These are phyloP conservation scores for Fonsecaea erecta DNA, from an alignment of 2,329 filamentous ascomycete species.

Conservation along the genomic window DNA sequence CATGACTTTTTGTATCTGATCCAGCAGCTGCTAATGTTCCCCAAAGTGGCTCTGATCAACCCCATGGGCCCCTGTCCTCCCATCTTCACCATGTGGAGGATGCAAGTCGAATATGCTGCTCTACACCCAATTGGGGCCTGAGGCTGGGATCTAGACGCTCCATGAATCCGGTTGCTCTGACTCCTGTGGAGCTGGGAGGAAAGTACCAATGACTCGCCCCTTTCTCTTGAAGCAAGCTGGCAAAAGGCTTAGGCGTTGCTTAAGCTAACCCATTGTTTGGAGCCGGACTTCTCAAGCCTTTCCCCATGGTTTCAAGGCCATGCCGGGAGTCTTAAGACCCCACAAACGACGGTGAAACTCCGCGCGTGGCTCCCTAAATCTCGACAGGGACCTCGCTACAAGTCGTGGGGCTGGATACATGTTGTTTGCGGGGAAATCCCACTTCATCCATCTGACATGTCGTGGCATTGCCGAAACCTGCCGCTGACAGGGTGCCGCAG, in stretches of 20 bases:
- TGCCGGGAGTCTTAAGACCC: constrained; percentile 20
- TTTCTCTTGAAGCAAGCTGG: background rate
- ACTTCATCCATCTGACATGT: constrained; percentile 9
- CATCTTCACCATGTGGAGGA: constrained; percentile 18
- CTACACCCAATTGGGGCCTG: constrained; percentile 4
- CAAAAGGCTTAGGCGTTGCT: constrained; percentile 20
- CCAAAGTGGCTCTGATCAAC: constrained; percentile 20
- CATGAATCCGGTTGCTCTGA: constrained; percentile 3
- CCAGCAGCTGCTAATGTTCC: background rate
- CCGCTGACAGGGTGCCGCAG: background rate
- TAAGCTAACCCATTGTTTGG: background rate
- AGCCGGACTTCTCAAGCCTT: background rate
- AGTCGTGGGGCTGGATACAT: constrained; percentile 18
- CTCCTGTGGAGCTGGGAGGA: constrained; percentile 2
- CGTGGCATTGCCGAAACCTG: constrained; percentile 12
- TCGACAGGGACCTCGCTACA: background rate
- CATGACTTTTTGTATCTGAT: constrained; percentile 16
- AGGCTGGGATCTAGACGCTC: constrained; percentile 3
- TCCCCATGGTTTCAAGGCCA: background rate
- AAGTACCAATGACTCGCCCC: background rate
- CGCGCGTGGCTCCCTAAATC: constrained; percentile 3
- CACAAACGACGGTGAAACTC: constrained; percentile 18
- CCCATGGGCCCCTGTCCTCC: background rate
- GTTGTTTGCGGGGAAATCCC: constrained; percentile 18
- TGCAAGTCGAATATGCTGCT: background rate